phyloP scores from a whole-genome alignment of 305 asterid genomes.

The Fraxinus nigra region DNA sequence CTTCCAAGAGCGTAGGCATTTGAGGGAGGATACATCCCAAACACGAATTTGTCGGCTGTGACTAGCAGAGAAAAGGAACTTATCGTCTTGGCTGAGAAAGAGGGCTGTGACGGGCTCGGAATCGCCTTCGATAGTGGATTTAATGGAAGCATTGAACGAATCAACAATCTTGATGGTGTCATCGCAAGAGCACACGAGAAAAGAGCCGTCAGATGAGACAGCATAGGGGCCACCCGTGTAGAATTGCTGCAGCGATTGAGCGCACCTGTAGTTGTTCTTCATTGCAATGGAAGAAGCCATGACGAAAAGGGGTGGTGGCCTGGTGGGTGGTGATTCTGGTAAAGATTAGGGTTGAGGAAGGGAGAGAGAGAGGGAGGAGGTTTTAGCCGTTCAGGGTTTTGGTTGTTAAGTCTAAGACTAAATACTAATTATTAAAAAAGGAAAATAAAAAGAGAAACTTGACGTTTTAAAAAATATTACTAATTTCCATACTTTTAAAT shows the following conservation, averaged over 20 bases:
- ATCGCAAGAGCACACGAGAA: constrained; percentile 77
- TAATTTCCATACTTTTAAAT: neutral
- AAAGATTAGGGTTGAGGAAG: neutral
- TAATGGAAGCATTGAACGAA: constrained; percentile 67
- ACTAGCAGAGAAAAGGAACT: constrained; percentile 72
- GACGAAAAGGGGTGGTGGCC: constrained; percentile 1
- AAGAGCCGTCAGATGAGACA: constrained; percentile 77
- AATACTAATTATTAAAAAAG: neutral
- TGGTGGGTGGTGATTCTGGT: neutral
- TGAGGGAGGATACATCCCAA: constrained; percentile 78
- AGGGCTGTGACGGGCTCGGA: constrained; percentile 83
- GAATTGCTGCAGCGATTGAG: constrained; percentile 75
- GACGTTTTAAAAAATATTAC: neutral
- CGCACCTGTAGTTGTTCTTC: constrained; percentile 71
- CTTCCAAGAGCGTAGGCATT: constrained; percentile 97
- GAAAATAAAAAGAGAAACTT: neutral
- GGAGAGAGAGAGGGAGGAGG: neutral
- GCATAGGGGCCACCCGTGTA: constrained; percentile 87
- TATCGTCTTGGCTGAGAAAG: constrained; percentile 58
- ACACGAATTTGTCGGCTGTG: constrained; percentile 93
- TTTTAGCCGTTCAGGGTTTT: constrained; percentile 35
- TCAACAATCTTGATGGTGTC: constrained; percentile 70
- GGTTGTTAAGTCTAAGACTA: neutral
- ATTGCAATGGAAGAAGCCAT: constrained; percentile 52
- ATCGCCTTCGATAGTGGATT: constrained; percentile 84